phyloP scores from a whole-genome alignment of 345 rosid genomes.

The Cochlearia excelsa region DNA sequence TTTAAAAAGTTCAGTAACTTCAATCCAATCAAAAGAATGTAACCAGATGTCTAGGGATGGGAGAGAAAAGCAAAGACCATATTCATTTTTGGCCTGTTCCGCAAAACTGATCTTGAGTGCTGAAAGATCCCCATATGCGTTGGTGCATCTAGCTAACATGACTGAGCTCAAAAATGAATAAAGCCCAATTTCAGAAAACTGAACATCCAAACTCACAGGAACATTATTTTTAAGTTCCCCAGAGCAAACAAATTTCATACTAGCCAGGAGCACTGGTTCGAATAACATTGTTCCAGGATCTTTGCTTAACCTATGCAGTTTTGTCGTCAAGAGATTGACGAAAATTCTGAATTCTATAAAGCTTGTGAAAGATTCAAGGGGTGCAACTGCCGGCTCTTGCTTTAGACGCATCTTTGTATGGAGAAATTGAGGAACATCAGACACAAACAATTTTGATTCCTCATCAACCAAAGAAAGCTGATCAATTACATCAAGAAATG shows the following conservation, averaged over 20 bases:
- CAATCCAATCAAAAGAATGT: conserved; percentile 54
- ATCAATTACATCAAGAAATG: conserved; percentile 52
- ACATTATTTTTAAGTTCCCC: conserved; percentile 53
- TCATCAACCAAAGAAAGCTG: conserved; percentile 53
- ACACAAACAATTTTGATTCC: conserved; percentile 51
- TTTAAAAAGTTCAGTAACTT: conserved; percentile 42
- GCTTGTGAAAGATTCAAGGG: conserved; percentile 34
- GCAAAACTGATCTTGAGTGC: conserved; percentile 49
- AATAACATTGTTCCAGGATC: conserved; percentile 34
- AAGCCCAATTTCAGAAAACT: conserved; percentile 49
- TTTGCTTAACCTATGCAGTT: conserved; percentile 38
- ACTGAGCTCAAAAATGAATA: conserved; percentile 49
- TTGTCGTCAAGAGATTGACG: conserved; percentile 52
- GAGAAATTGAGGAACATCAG: conserved; percentile 57
- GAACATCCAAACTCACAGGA: conserved; percentile 43
- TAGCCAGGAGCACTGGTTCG: conserved; percentile 59
- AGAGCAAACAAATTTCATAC: conserved; percentile 53
- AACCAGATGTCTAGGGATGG: conserved; percentile 81
- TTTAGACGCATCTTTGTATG: conserved; percentile 43
- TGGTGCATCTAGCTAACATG: conserved; percentile 56
- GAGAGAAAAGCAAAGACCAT: conserved; percentile 49
- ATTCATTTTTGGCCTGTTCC: conserved; percentile 38
- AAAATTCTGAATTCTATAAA: conserved; percentile 45
- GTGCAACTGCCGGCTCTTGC: conserved; percentile 38
- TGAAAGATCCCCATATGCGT: conserved; percentile 39